phyloP scores from a whole-genome alignment of 768 basidiomycete genomes.

The Mrakia gelida region DNA sequence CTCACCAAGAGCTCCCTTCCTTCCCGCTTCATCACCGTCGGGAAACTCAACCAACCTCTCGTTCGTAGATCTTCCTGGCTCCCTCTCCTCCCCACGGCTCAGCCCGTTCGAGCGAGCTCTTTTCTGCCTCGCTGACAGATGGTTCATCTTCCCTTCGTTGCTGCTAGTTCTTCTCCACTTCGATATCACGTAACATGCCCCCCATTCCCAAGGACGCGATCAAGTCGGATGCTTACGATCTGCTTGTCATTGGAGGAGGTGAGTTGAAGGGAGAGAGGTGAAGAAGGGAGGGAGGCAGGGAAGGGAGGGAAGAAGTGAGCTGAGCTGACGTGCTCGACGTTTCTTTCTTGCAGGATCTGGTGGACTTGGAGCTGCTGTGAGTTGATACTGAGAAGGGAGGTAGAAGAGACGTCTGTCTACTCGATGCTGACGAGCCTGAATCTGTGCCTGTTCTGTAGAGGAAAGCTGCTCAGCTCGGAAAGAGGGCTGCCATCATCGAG shows the following conservation, averaged over 20 bases:
- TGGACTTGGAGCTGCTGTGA: conserved; percentile 78
- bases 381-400: conserved; percentile 38
- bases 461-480: conserved; percentile 84
- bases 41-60: background rate
- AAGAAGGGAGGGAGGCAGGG: background rate
- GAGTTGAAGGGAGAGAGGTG: background rate
- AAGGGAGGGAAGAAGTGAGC: background rate
- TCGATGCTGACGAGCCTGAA: conserved; percentile 9
- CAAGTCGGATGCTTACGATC: conserved; percentile 22
- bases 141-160: background rate
- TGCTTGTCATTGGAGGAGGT: conserved; percentile 33
- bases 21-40: background rate
- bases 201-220: conserved; percentile 22
- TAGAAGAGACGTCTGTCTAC: background rate
- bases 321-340: background rate
- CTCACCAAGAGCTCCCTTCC: background rate
- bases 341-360: conserved; percentile 63
- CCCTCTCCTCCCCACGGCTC: background rate
- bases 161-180: conserved; percentile 15
- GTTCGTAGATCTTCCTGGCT: background rate
- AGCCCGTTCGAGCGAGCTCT: background rate
- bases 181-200: conserved; percentile 15
- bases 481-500: conserved; percentile 88
- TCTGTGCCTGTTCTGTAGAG: conserved; percentile 52
- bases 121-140: background rate